Evolutionary conservation across 805 yeast genomes (phyloP), one percentile per base, ranked within the genome.

Genomic region (Ogataea glucozyma): DNA sequence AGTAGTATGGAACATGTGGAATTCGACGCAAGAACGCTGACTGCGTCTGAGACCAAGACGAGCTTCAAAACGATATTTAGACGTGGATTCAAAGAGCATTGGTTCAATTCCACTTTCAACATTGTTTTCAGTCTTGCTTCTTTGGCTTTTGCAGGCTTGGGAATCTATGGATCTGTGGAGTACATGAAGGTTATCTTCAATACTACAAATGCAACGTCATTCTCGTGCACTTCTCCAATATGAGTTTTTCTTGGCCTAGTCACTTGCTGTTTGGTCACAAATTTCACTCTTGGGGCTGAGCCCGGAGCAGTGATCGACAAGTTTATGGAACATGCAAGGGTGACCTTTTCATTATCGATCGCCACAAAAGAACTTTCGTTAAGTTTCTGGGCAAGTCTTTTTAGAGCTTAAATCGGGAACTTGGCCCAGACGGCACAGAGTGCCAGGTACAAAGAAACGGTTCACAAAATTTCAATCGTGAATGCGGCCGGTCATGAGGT

Each of bases 221-320:
- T 64, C 34, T 58, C 66, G 23, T 64, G 68, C 42, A 40, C 51
- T 2, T 57, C 62, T 6, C 65, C 66, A 19, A 55, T 60, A 17
- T 33, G 13, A 24, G 5, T 27, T n/a, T n/a, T n/a, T n/a, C n/a
- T n/a, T n/a, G n/a, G n/a, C 18, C 6, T 13, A 5, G 31, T 10
- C 18, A 7, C 26, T 11, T 22, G 26, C 26, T 8, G 26, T 22
- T 7, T 11, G 26, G 7, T 22, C 26, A 8, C 26, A 22, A 11
- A 11, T 11, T 22, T 8, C 10, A 11, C 11, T 22, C 26, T 22
- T 22, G 7, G 26, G n/a, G n/a, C n/a, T n/a, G n/a, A n/a, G n/a
- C n/a, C n/a, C n/a, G n/a, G n/a, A n/a, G n/a, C n/a, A n/a, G n/a
- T n/a, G n/a, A n/a, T n/a, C n/a, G n/a, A n/a, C n/a, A n/a, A n/a